These are phyloP conservation scores for Closterium sp. DNA, from an alignment of 139 green algal genomes.

Conservation along the genomic window DNA sequence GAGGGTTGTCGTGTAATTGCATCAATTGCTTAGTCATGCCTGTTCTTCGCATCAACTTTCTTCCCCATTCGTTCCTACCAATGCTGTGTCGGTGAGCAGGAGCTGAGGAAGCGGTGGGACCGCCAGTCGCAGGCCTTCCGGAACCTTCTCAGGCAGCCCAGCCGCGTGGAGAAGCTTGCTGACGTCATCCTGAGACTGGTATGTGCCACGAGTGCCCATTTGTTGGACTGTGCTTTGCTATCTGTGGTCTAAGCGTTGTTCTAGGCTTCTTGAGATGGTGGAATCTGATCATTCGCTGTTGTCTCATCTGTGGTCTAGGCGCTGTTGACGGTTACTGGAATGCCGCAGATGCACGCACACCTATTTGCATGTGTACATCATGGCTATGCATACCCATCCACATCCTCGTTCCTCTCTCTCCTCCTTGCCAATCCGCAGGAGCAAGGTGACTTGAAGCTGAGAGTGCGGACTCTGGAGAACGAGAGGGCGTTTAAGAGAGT, in stretches of 20 bases:
- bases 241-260: no score
- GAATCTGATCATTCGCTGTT: neutral
- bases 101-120: conserved; percentile 61
- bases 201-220: neutral
- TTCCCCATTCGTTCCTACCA: neutral
- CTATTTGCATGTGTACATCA: no score
- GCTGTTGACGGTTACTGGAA: neutral
- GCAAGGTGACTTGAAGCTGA: conserved; percentile 91
- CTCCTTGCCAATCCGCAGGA: conserved; percentile 53
- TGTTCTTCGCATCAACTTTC: neutral
- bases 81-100: conserved; percentile 15
- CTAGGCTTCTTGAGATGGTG: no score
- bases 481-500: conserved; percentile 88
- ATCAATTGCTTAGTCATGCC: neutral
- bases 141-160: conserved; percentile 91
- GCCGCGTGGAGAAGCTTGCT: conserved; percentile 85
- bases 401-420: no score
- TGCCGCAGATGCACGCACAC: no score
- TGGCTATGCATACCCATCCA: no score
- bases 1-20: neutral
- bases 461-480: conserved; percentile 89
- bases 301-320: neutral
- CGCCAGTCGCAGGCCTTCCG: conserved; percentile 80
- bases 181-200: conserved; percentile 58
- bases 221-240: no score